These are phyloP conservation scores for Panellus pusillus DNA, from an alignment of 768 basidiomycete species.

Conservation along the genomic window DNA sequence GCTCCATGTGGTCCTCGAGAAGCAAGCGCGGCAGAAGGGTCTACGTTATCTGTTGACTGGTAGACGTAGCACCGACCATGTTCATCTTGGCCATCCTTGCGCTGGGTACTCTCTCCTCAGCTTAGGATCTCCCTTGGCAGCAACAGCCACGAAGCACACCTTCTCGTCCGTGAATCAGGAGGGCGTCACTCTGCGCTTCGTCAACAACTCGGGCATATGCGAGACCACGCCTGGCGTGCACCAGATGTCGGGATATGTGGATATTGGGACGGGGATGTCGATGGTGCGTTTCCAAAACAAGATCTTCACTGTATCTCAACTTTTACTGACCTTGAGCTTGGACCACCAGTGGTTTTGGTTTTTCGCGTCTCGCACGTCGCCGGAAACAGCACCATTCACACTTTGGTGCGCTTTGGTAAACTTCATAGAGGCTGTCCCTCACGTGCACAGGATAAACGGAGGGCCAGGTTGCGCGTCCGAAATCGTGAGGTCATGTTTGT, in stretches of 20 bases:
- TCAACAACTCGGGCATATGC: conserved; percentile 51
- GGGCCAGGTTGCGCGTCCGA: conserved; percentile 64
- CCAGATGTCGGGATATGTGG: conserved; percentile 53
- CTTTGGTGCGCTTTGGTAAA: conserved; percentile 45
- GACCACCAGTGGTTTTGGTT: conserved; percentile 70
- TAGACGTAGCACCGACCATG: not conserved
- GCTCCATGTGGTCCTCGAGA: no score
- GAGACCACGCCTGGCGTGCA: conserved; percentile 51
- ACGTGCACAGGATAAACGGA: conserved; percentile 34
- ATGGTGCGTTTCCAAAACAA: no score
- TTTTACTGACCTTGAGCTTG: not conserved
- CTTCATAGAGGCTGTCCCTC: not conserved
- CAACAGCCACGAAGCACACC: not conserved
- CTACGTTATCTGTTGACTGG: no score
- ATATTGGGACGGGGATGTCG: conserved; percentile 49
- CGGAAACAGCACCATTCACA: conserved; percentile 65
- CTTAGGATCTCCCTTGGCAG: not conserved
- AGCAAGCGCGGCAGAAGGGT: no score
- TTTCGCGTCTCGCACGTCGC: conserved; percentile 60
- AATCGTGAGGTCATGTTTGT: conserved; percentile 36
- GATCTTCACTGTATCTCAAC: no score
- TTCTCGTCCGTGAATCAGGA: conserved; percentile 17
- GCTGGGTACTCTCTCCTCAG: conserved; percentile 1
- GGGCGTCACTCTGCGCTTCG: conserved; percentile 24
- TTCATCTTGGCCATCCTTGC: conserved; percentile 9